phyloP scores from a whole-genome alignment of 331 rosid genomes.

The Acacia pycnantha region DNA sequence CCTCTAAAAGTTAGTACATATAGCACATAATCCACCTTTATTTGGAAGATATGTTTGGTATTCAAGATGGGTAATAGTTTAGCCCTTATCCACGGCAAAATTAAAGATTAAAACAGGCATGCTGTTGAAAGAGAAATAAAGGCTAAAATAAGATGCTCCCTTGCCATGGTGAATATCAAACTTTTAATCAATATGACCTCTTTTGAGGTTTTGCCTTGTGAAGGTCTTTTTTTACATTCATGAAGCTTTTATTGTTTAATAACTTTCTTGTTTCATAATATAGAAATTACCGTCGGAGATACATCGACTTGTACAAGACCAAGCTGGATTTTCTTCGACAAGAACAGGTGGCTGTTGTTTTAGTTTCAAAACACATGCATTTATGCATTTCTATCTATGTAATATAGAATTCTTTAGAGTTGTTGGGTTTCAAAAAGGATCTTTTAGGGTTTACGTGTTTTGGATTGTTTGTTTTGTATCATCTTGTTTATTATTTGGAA shows the following conservation, averaged over 20 bases:
- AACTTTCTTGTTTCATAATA: conserved; percentile 33
- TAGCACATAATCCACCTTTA: background rate
- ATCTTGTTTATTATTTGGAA: background rate
- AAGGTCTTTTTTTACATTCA: conserved; percentile 17
- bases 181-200: background rate
- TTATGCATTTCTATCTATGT: conserved; percentile 1
- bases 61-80: background rate
- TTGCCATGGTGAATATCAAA: background rate
- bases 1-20: background rate
- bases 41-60: background rate
- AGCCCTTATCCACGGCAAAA: background rate
- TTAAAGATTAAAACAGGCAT: background rate
- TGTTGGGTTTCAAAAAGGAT: background rate
- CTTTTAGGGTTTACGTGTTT: conserved; percentile 1
- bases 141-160: background rate
- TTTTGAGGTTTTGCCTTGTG: conserved; percentile 17
- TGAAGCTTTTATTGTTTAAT: conserved; percentile 7
- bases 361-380: background rate
- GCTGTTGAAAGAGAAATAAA: background rate
- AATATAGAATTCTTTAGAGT: conserved; percentile 1
- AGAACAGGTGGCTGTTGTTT: conserved; percentile 62
- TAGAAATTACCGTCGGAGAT: conserved; percentile 81
- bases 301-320: conserved; percentile 70
- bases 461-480: background rate
- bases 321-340: conserved; percentile 81